Percentiles rank a stretch among this genome's conserved stretches.
These are phyloP conservation scores for Aspergillus pseudoterreus DNA, from an alignment of 2,329 filamentous ascomycete species.

Conservation along the genomic window DNA sequence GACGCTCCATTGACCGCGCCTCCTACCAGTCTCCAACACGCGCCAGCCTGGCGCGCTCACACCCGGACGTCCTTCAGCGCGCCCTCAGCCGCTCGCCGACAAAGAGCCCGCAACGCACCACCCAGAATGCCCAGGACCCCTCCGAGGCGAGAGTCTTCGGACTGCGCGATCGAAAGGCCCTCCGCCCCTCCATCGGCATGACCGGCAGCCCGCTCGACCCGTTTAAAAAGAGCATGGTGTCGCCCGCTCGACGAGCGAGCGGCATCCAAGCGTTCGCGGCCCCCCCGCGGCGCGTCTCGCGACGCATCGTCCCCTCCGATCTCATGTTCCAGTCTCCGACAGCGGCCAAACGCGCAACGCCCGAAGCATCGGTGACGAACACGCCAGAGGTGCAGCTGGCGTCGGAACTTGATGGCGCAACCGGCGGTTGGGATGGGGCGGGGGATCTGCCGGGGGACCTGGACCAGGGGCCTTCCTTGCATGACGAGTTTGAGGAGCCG, in stretches of 20 bases:
- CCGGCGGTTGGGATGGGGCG: constrained; percentile 15
- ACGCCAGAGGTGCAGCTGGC: constrained; percentile 33
- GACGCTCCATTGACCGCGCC: constrained; percentile 39
- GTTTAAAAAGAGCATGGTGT: constrained; percentile 11
- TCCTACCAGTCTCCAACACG: constrained; percentile 67
- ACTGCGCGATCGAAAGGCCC: constrained; percentile 34
- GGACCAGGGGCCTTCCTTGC: constrained; percentile 15
- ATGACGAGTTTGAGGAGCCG: constrained; percentile 51
- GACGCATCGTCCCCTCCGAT: constrained; percentile 28
- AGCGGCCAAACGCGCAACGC: constrained; percentile 8
- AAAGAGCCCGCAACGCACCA: constrained; percentile 23
- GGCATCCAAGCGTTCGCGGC: constrained; percentile 34
- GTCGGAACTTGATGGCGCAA: constrained; percentile 29
- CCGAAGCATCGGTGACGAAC: constrained; percentile 10
- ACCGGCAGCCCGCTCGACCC: constrained; percentile 24
- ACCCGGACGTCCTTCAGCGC: constrained; percentile 56
- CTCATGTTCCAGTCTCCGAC: constrained; percentile 27
- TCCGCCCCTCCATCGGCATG: constrained; percentile 31
- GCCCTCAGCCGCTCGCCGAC: constrained; percentile 38
- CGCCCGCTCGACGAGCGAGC: constrained; percentile 25
- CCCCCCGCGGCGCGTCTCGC: constrained; percentile 33
- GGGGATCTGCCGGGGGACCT: constrained; percentile 15
- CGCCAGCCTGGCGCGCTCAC: constrained; percentile 59
- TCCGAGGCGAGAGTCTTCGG: constrained; percentile 23
- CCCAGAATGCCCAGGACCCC: constrained; percentile 13